These are phyloP conservation scores for Cerrena zonata DNA, from an alignment of 1,284 basidiomycete species.

Conservation along the genomic window DNA sequence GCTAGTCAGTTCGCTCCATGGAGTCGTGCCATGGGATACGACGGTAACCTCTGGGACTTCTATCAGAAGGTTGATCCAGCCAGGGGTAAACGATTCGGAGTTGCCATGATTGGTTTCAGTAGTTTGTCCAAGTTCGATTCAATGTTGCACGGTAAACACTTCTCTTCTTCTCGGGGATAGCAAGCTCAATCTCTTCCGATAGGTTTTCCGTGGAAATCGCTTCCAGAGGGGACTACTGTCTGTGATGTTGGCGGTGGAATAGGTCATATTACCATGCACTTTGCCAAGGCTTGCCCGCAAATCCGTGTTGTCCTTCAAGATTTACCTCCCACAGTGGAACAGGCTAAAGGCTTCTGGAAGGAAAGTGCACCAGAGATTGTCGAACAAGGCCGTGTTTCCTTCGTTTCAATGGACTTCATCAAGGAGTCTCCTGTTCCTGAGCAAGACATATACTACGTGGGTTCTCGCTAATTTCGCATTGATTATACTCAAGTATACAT, in stretches of 20 bases:
- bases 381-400: constrained; percentile 29
- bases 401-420: constrained; percentile 43
- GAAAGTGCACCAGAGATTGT: constrained; percentile 30
- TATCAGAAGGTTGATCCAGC: not conserved
- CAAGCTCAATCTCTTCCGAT: not conserved
- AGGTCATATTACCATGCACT: constrained; percentile 37
- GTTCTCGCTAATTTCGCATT: constrained; percentile 10
- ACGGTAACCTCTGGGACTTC: constrained; percentile 1
- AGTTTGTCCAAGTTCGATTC: not conserved
- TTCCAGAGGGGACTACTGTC: constrained; percentile 31
- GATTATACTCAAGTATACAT: not conserved
- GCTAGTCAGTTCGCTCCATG: not conserved
- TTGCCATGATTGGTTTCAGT: not conserved
- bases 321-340: constrained; percentile 31
- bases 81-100: not conserved
- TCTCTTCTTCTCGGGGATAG: not conserved
- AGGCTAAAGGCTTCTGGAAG: constrained; percentile 33
- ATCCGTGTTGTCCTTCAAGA: constrained; percentile 45
- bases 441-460: constrained; percentile 43
- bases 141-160: constrained; percentile 1
- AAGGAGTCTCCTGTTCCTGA: constrained; percentile 33
- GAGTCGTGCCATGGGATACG: not conserved
- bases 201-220: constrained; percentile 42
- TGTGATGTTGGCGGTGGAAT: constrained; percentile 47
- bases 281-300: constrained; percentile 35